Evolutionary conservation across 2,329 filamentous ascomycete species (phyloP).

Genomic region (Phoma sp.): DNA sequence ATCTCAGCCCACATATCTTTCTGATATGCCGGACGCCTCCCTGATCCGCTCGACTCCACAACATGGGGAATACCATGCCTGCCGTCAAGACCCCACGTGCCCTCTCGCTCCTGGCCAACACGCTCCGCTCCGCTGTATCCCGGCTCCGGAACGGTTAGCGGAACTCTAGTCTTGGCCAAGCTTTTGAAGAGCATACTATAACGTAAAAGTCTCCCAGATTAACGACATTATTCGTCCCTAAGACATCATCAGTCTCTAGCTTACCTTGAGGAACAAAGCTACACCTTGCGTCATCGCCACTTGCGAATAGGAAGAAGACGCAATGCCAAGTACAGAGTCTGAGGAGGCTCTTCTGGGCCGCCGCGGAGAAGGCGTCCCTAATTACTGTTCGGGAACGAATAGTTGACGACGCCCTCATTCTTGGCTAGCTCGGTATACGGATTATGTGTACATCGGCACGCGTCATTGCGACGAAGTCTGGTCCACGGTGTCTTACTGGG

Average conservation of each 20-base stretch:
- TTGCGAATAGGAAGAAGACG: neutral
- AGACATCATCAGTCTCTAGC: neutral
- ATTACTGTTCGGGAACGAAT: conserved; percentile 1
- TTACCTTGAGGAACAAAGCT: neutral
- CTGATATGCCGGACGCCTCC: too few species aligned
- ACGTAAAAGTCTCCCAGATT: conserved; percentile 8
- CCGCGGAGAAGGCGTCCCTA: neutral
- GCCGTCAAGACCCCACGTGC: too few species aligned
- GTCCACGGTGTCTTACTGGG: conserved; percentile 2
- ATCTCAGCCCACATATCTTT: too few species aligned
- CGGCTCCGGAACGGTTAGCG: conserved; percentile 13
- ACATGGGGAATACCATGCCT: too few species aligned
- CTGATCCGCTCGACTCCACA: too few species aligned
- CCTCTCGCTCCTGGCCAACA: too few species aligned
- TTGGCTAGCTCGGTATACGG: conserved; percentile 2
- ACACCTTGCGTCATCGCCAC: conserved; percentile 25
- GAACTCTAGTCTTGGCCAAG: conserved; percentile 5
- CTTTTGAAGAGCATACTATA: conserved; percentile 10
- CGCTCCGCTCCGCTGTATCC: neutral
- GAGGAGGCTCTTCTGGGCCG: conserved; percentile 20
- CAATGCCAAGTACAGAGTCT: conserved; percentile 22
- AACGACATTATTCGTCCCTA: neutral
- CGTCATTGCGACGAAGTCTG: conserved; percentile 17
- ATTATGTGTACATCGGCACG: conserved; percentile 20
- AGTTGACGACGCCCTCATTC: conserved; percentile 1